Evolutionary conservation across 495 filamentous ascomycete species (phyloP).

Genomic region (Tuber indicum): DNA sequence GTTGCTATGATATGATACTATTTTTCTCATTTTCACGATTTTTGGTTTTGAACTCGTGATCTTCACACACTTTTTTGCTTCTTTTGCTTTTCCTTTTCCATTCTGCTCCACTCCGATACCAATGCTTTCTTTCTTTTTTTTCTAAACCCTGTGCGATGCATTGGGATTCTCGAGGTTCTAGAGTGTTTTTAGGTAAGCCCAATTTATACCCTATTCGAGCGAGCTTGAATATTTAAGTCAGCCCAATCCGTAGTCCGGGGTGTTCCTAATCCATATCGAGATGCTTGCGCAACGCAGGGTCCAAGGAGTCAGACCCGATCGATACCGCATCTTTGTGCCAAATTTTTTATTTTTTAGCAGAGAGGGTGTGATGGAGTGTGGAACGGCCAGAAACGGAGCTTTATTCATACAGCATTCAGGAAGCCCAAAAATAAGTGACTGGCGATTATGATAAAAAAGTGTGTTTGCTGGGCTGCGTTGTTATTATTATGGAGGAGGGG

Average conservation of each 20-base stretch:
- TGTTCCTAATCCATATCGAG: slow-evolving; percentile 2
- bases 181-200: slow-evolving; percentile 1
- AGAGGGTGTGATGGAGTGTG: slow-evolving; percentile 31
- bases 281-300: slow-evolving; percentile 40
- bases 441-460: slow-evolving; percentile 15
- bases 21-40: background rate
- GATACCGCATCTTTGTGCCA: slow-evolving; percentile 20
- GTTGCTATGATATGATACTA: background rate
- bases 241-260: slow-evolving; percentile 1
- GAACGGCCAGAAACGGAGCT: slow-evolving; percentile 20
- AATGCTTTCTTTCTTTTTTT: background rate
- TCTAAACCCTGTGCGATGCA: background rate
- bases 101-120: slow-evolving; percentile 12
- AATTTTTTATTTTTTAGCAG: slow-evolving; percentile 21
- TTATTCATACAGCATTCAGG: slow-evolving; percentile 11
- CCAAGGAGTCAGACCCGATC: slow-evolving; percentile 10
- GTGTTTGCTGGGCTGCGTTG: slow-evolving; percentile 22
- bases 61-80: slow-evolving; percentile 2
- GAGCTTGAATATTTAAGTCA: background rate
- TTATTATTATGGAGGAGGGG: slow-evolving; percentile 6
- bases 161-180: background rate
- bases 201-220: background rate
- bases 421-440: slow-evolving; percentile 30
- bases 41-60: background rate
- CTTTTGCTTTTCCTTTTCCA: slow-evolving; percentile 14